Percentiles rank a stretch among this genome's conserved stretches.
Evolutionary conservation across 306 rosid species (phyloP).

Genomic region (Lotus japonicus): DNA sequence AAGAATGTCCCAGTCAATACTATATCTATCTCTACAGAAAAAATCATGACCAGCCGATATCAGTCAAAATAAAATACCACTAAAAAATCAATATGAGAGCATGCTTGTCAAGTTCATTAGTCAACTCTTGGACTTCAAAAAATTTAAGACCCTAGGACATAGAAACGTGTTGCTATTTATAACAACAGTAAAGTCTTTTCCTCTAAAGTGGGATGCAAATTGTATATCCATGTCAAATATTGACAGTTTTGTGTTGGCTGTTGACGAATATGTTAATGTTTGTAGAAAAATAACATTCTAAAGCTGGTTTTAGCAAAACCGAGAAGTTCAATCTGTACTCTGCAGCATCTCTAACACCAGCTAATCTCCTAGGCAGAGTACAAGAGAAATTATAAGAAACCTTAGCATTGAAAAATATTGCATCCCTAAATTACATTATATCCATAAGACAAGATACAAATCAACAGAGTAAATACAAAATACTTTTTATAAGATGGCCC

Average conservation of each 20-base stretch:
- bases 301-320: too few relatives aligned
- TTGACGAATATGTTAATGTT: too few relatives aligned
- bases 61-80: background rate
- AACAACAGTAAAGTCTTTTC: background rate
- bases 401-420: too few relatives aligned
- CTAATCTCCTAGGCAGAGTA: too few relatives aligned
- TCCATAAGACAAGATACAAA: too few relatives aligned
- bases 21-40: background rate
- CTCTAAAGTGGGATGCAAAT: background rate
- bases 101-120: background rate
- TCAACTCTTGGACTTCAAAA: background rate
- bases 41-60: background rate
- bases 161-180: background rate
- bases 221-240: background rate
- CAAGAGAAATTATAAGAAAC: too few relatives aligned
- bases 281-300: too few relatives aligned
- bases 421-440: too few relatives aligned
- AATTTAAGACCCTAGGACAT: background rate
- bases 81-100: background rate
- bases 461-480: background rate
- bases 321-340: too few relatives aligned
- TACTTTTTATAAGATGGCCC: background rate
- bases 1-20: background rate
- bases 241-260: background rate
- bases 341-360: too few relatives aligned